Conservation (phyloP, 208 protist genomes). For the Crithidia fasciculata region DNA sequence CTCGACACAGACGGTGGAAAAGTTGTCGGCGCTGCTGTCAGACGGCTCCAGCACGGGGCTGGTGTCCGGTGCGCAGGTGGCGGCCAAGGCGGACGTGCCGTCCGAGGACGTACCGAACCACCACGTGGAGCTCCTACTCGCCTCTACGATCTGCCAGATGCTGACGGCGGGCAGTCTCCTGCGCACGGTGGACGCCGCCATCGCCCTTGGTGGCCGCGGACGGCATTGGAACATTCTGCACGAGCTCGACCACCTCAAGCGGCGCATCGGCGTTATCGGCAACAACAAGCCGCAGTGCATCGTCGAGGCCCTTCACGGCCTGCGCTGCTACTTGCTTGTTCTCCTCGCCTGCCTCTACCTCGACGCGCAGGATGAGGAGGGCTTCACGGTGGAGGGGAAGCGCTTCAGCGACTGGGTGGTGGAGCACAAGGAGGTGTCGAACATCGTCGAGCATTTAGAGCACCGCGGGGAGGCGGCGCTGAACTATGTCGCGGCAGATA, state of each 20-base stretch:
- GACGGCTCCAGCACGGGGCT: conserved; percentile 35
- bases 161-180: conserved; percentile 79
- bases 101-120: conserved; percentile 56
- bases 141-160: conserved; percentile 90
- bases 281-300: conserved; percentile 64
- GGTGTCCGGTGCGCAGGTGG: conserved; percentile 46
- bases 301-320: conserved; percentile 60
- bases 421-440: conserved; percentile 65
- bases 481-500: conserved; percentile 68
- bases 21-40: conserved; percentile 55
- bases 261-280: conserved; percentile 43
- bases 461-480: conserved; percentile 65
- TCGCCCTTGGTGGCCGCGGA: conserved; percentile 70
- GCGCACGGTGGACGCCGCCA: conserved; percentile 70
- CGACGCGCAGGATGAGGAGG: conserved; percentile 46
- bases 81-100: conserved; percentile 34
- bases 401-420: conserved; percentile 79
- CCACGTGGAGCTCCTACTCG: conserved; percentile 71
- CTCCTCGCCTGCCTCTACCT: conserved; percentile 84
- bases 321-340: conserved; percentile 85
- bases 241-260: conserved; percentile 68
- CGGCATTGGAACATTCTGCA: conserved; percentile 83
- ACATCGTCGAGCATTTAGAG: conserved; percentile 82
- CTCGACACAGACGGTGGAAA: conserved; percentile 38
- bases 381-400: conserved; percentile 29